Evolutionary conservation across 192 early-diverging fungal species (phyloP).

Genomic region (Cetraspora pellucida): DNA sequence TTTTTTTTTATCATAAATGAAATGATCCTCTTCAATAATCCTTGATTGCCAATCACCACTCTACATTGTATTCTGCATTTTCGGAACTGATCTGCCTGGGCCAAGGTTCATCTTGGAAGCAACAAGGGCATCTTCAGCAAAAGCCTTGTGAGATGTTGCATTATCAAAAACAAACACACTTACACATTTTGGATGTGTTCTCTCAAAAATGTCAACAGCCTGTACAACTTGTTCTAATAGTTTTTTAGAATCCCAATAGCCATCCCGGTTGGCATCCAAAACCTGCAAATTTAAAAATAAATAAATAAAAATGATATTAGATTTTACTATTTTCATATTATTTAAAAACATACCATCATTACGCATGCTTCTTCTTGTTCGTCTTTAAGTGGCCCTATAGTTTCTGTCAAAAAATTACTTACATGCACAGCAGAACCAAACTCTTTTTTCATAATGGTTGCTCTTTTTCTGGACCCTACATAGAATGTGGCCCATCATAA

Average conservation of each 20-base stretch:
- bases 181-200: not conserved
- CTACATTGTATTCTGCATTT: slow-evolving; percentile 7
- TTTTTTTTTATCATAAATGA: not conserved
- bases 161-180: slow-evolving; percentile 37
- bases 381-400: too few relatives aligned
- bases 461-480: too few relatives aligned
- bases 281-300: too few relatives aligned
- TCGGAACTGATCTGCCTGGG: not conserved
- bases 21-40: slow-evolving; percentile 16
- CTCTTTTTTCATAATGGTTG: too few relatives aligned
- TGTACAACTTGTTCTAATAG: slow-evolving; percentile 24
- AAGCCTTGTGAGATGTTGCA: slow-evolving; percentile 14
- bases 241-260: slow-evolving; percentile 28
- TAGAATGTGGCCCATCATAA: too few relatives aligned
- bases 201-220: slow-evolving; percentile 23
- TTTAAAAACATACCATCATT: too few relatives aligned
- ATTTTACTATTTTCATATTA: too few relatives aligned
- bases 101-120: slow-evolving; percentile 34
- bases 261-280: slow-evolving; percentile 23
- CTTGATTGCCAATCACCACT: not conserved
- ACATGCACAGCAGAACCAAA: too few relatives aligned
- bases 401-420: too few relatives aligned
- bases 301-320: too few relatives aligned
- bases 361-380: too few relatives aligned
- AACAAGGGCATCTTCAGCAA: slow-evolving; percentile 29